Conservation (phyloP, 2,329 filamentous ascomycete species). For the Fusarium sp. region DNA sequence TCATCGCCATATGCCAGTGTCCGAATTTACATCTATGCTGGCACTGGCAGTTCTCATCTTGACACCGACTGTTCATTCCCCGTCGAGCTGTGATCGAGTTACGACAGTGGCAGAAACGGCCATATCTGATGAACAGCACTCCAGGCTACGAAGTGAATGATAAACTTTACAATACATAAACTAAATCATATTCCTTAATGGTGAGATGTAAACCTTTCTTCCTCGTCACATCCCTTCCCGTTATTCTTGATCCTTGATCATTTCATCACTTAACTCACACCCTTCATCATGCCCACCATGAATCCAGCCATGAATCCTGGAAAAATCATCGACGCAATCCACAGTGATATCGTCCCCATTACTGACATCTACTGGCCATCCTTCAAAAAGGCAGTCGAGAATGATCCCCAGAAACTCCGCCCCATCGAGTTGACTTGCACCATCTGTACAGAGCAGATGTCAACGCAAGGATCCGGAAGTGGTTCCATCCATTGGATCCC, state of each 20-base stretch:
- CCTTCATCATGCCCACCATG: neutral
- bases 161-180: neutral
- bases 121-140: neutral
- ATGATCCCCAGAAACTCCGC: neutral
- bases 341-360: neutral
- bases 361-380: constrained; percentile 1
- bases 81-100: neutral
- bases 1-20: fast-evolving
- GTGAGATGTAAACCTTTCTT: fast-evolving
- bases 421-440: neutral
- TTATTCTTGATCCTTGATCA: neutral
- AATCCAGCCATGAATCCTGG: neutral
- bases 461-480: neutral
- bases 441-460: neutral
- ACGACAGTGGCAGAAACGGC: neutral
- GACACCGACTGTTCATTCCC: too few relatives aligned
- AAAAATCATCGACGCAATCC: neutral
- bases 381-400: neutral
- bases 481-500: neutral
- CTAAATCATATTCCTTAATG: too few relatives aligned
- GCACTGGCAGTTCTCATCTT: neutral
- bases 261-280: neutral
- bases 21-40: fast-evolving
- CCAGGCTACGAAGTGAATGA: neutral
- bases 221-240: too few relatives aligned